Conservation (phyloP, 805 yeast species). For the Soucietia sequanensis region DNA sequence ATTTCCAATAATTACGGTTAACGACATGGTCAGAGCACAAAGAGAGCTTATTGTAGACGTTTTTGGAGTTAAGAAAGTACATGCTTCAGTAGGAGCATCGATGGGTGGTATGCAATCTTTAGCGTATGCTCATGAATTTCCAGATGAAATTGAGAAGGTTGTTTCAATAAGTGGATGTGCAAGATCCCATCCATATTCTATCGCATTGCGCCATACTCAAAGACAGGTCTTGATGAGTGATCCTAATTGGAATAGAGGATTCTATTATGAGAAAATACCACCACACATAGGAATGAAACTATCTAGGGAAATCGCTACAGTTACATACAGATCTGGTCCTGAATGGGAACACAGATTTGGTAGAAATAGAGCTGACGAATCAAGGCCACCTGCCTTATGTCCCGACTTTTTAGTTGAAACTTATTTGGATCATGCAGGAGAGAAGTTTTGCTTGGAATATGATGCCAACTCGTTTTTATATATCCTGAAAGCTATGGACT, state of each 20-base stretch:
- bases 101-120: conserved; percentile 99
- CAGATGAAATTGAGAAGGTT: conserved; percentile 69
- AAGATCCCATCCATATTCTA: conserved; percentile 88
- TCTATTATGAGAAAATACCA: conserved; percentile 74
- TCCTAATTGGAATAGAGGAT: conserved; percentile 92
- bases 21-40: conserved; percentile 92
- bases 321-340: conserved; percentile 92
- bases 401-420: conserved; percentile 93
- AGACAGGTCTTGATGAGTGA: conserved; percentile 93
- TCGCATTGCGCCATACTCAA: conserved; percentile 91
- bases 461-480: conserved; percentile 88
- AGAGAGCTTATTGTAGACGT: conserved; percentile 60
- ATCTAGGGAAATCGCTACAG: conserved; percentile 91
- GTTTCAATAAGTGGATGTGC: conserved; percentile 91
- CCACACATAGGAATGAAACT: conserved; percentile 96
- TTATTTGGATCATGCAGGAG: conserved; percentile 92
- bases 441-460: conserved; percentile 85
- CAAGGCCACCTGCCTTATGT: conserved; percentile 79
- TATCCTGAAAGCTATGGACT: conserved; percentile 91
- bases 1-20: conserved; percentile 81
- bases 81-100: conserved; percentile 85
- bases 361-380: conserved; percentile 78
- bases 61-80: conserved; percentile 61
- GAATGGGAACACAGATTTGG: conserved; percentile 96
- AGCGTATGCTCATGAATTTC: conserved; percentile 82